Evolutionary conservation across 176 grass and related monocot genomes (phyloP), one percentile per base, ranked within the genome.

Genomic region (Eremochloa ophiuroides): DNA sequence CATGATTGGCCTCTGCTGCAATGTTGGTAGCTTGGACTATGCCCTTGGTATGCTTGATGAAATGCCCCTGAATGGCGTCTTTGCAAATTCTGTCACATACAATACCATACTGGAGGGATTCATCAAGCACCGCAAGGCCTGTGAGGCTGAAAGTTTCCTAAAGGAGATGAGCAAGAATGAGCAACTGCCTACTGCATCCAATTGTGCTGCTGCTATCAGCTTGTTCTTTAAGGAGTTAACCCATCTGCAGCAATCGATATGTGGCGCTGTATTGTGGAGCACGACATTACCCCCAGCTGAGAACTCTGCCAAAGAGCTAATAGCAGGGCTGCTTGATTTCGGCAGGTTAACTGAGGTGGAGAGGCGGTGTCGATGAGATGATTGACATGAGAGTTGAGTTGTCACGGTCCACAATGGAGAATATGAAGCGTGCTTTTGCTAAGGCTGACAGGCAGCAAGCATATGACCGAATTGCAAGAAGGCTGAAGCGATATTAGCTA

Each of bases 121-220:
- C 65, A 76, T 94, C 73, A 97, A 87, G 76, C 86, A 86, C 15
- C 80, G 65, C 34, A 92, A 76, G 78, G 76, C 80, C 48, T 82
- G 71, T 25, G 89, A 97, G 72, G 83, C 94, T 50, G 89, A 92
- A 69, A 70, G 31, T 47, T 94, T 97, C 72, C 82, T 97, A 13
- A 22, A 2, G 3, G 94, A 97, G 83, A 97, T 97, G 94, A 83
- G 76, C 82, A 94, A 97, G 85, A 97, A 94, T 17, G 94, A 97
- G 85, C 84, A 94, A 59, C 66, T 87, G 30, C 94, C 91, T 66
- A 92, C 91, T 1, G 35, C 89, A 0, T 63, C 83, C 39, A 97
- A 87, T 78, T 94, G 94, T 16, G 27, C 76, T 0, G 58, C 87
- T 55, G 87, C 91, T 62, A 90, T 94, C 63, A 76, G 40, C 38